Evolutionary conservation across 1,284 basidiomycete genomes (phyloP), one percentile per base, ranked within the genome.

Genomic region (Amylostereum areolatum): DNA sequence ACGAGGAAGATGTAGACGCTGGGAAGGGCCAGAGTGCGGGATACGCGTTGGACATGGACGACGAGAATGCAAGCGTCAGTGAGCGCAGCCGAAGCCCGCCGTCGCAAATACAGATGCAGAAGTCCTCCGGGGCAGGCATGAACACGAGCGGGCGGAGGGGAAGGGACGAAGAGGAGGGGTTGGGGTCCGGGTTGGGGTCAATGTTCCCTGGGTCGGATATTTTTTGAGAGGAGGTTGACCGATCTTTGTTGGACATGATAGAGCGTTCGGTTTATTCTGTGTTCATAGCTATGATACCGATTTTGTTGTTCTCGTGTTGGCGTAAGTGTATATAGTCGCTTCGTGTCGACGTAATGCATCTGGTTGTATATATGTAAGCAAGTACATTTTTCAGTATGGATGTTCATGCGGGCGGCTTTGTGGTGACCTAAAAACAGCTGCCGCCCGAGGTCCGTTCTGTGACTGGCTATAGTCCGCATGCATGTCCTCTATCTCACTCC

Each of bases 191-290:
- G 43, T 69, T 69, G 48, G 69, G 65, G 43, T 74, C 72, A 12
- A 76, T 79, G 50, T 77, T 80, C 65, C 76, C 78, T 33, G 78
- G 77, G 29, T 80, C 77, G 37, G 78, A 74, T 49, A 57, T 81
- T 48, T 80, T 77, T 57, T 78, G 61, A 73, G 50, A 18, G n/a
- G 25, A 11, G 9, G 39, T 41, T 11, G 39, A 41, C 24, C 34
- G n/a, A 9, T 9, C 34, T 35, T 8, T 35, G 34, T 35, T 35
- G 18, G 18, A 18, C 18, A 18, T 18, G 18, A 18, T 18, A 18
- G 18, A 18, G 18, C 18, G 18, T 18, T 18, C 18, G 18, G 18
- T 18, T 18, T 18, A 18, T 18, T 18, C 18, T 18, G 18, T 35
- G 34, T 35, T 35, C 9, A 35, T 8, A 8, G 34, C n/a, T 9